A percentile compares a stretch with the other conserved stretches of the same genome.
Evolutionary conservation across 257 asterid genomes (phyloP).

Genomic region (Solanum stenotomum): DNA sequence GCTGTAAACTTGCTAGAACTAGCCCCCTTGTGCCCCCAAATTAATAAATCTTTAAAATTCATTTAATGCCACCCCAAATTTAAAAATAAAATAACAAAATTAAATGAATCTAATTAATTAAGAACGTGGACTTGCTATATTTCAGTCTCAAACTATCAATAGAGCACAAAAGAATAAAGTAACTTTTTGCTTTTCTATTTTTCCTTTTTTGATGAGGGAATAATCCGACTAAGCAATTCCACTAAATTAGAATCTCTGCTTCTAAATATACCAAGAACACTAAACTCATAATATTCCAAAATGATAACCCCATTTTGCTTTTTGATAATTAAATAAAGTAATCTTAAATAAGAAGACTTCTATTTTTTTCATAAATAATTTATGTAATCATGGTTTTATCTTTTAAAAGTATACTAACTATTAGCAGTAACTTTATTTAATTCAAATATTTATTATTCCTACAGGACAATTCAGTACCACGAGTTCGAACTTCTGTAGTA

Average conservation of each 20-base stretch:
- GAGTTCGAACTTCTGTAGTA: neutral
- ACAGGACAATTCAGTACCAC: neutral
- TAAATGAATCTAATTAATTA: neutral
- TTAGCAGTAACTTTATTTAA: neutral
- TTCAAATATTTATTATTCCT: neutral
- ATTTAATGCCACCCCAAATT: neutral
- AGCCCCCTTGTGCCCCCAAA: neutral
- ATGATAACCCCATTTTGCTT: neutral
- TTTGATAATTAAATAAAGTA: neutral
- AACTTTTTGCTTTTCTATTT: neutral
- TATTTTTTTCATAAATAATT: neutral
- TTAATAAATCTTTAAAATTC: neutral
- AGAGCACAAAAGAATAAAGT: neutral
- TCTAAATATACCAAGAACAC: neutral
- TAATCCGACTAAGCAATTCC: neutral
- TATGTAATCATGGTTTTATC: neutral
- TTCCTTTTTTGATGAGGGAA: neutral
- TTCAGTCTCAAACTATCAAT: neutral
- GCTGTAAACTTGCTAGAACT: neutral
- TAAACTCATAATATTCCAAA: neutral
- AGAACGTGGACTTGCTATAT: neutral
- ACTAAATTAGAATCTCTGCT: neutral
- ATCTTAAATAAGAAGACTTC: neutral
- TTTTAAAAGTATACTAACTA: neutral
- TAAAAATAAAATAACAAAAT: neutral